Evolutionary conservation across 352 stramenopile genomes (phyloP).

Genomic region (Globisporangium paroecandrum): DNA sequence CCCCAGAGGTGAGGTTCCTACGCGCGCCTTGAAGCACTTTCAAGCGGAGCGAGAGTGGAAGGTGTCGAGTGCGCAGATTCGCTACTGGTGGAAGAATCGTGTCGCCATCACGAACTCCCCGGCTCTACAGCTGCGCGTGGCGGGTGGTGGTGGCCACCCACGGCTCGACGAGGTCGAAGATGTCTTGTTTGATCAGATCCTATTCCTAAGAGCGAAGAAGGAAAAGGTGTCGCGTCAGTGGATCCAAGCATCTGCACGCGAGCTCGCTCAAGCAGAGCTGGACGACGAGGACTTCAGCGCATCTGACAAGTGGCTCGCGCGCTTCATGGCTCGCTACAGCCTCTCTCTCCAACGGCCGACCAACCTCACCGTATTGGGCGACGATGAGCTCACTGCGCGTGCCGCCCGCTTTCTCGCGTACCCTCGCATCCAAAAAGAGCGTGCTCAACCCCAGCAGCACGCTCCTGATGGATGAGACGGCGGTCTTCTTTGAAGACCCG

Average conservation of each 20-base stretch:
- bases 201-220: constrained; percentile 11
- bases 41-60: constrained; percentile 14
- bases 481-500: constrained; percentile 28
- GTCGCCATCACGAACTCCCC: constrained; percentile 13
- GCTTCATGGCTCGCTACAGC: constrained; percentile 26
- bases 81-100: constrained; percentile 20
- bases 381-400: constrained; percentile 9
- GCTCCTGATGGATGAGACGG: constrained; percentile 26
- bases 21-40: constrained; percentile 16
- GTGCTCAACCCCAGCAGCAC: constrained; percentile 17
- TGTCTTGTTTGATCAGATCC: constrained; percentile 18
- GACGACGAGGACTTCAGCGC: constrained; percentile 14
- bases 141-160: not conserved
- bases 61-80: constrained; percentile 19
- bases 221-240: constrained; percentile 16
- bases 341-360: constrained; percentile 22
- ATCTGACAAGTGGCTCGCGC: constrained; percentile 22
- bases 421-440: constrained; percentile 1
- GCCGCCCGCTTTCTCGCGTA: constrained; percentile 16
- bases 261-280: constrained; percentile 5
- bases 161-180: constrained; percentile 14
- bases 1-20: constrained; percentile 13
- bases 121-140: not conserved
- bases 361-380: constrained; percentile 21
- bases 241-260: constrained; percentile 10